These are phyloP conservation scores for Epichloe scottii DNA, from an alignment of 2,329 filamentous ascomycete genomes.

Conservation along the genomic window DNA sequence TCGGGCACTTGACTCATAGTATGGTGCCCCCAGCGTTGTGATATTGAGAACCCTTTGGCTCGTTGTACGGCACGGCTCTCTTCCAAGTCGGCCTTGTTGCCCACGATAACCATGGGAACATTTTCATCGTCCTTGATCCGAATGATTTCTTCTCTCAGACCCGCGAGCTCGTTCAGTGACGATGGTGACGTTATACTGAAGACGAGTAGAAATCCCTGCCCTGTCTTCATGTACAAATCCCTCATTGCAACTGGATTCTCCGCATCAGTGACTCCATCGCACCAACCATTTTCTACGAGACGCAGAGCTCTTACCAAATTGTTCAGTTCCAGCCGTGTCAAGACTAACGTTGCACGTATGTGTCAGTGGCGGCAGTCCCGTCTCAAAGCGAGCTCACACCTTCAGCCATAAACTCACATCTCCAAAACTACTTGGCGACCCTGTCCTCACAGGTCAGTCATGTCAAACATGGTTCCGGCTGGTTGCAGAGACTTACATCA, in stretches of 20 bases:
- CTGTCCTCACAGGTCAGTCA: conserved; percentile 27
- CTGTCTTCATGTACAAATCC: conserved; percentile 86
- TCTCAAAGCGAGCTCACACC: conserved; percentile 7
- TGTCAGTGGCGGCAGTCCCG: conserved; percentile 10
- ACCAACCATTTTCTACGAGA: not conserved
- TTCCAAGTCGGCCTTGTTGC: conserved; percentile 84
- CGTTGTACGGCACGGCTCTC: conserved; percentile 70
- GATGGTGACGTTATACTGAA: conserved; percentile 82
- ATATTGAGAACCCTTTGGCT: conserved; percentile 68
- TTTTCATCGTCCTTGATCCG: conserved; percentile 82
- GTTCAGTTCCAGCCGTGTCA: conserved; percentile 83
- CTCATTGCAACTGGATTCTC: conserved; percentile 44
- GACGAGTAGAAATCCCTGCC: conserved; percentile 81
- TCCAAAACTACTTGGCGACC: conserved; percentile 80
- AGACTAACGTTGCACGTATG: conserved; percentile 30
- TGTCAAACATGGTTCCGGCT: not conserved
- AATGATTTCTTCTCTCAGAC: conserved; percentile 77
- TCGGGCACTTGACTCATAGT: conserved; percentile 81
- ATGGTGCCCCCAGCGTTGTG: conserved; percentile 80
- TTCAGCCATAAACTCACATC: conserved; percentile 49
- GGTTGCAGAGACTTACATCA: conserved; percentile 52
- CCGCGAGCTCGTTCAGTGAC: conserved; percentile 69
- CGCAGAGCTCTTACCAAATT: conserved; percentile 57
- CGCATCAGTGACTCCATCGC: not conserved
- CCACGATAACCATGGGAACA: conserved; percentile 78